Evolutionary conservation across 345 rosid genomes (phyloP), one percentile per base, ranked within the genome.

Genomic region (Theobroma cacao): DNA sequence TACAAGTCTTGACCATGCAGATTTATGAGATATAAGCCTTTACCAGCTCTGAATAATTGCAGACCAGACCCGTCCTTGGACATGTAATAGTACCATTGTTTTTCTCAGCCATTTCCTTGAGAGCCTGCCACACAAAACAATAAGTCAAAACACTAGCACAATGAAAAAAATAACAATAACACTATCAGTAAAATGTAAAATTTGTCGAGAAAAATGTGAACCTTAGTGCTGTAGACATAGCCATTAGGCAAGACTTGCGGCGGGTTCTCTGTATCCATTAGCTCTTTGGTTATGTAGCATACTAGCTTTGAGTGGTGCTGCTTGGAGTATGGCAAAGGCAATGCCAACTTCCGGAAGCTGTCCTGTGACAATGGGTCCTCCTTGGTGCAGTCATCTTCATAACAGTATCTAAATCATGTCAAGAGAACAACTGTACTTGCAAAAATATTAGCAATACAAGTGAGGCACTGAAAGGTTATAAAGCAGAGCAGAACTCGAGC

Each of bases 261-360:
- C 40, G 99, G 99, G 82, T 96, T 96, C 90, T 94, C 99, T 2
- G 99, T 91, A 88, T 96, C 98, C 99, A 96, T 94, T 13, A 91
- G 87, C 84, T 94, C 95, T 85, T 92, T 96, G 18, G 98, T 89
- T 82, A 96, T 94, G 84, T 89, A 94, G 85, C 98, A 96, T 68
- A 96, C 95, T 64, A 96, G 98, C 90, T 96, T 96, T 13, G 98
- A 96, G 78, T 96, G 97, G 78, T 94, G 95, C 89, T 91, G 99
- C 87, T 96, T 96, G 14, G 99, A 96, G 85, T 77, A 94, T 0
- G 99, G 98, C 70, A 96, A 85, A 36, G 95, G 95, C 84, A 76
- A 28, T 52, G 98, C 98, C 77, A 96, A 86, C 84, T 89, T 92
- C 80, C 95, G 78, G 88, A 96, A 96, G 87, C 88, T 89, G 78